These are phyloP conservation scores for Exophiala bonariae DNA, from an alignment of 2,329 filamentous ascomycete species.

Conservation along the genomic window DNA sequence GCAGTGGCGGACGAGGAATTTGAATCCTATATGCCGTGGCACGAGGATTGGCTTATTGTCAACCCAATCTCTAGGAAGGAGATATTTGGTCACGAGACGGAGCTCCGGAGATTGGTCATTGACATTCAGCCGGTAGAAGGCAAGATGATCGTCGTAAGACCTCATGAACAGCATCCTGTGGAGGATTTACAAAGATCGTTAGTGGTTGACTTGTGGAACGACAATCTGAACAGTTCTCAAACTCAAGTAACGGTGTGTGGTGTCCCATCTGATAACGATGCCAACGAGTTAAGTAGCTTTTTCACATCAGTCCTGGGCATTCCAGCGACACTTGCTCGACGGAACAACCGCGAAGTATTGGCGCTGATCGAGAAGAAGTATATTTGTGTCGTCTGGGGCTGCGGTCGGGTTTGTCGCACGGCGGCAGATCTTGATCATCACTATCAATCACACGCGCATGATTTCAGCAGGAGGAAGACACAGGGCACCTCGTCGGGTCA, in stretches of 20 bases:
- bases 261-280: neutral
- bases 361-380: neutral
- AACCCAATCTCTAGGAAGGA: neutral
- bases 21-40: neutral
- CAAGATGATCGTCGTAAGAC: neutral
- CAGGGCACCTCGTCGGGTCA: too few species aligned
- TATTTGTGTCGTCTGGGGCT: neutral
- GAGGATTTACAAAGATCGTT: neutral
- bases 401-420: too few species aligned
- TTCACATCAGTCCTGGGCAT: neutral
- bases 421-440: too few species aligned
- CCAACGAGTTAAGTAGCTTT: too few species aligned
- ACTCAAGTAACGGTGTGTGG: neutral
- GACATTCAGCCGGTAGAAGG: neutral
- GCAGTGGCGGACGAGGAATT: neutral
- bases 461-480: too few species aligned
- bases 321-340: neutral
- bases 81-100: neutral
- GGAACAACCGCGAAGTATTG: conserved; percentile 1
- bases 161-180: neutral
- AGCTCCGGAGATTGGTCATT: neutral
- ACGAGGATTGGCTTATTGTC: neutral
- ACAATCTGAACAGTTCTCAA: neutral
- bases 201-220: neutral
- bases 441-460: too few species aligned